Percentiles rank a stretch among this genome's conserved stretches.
Conservation (phyloP, 1,139 yeast species). For the Saccharomyces hybrid region DNA sequence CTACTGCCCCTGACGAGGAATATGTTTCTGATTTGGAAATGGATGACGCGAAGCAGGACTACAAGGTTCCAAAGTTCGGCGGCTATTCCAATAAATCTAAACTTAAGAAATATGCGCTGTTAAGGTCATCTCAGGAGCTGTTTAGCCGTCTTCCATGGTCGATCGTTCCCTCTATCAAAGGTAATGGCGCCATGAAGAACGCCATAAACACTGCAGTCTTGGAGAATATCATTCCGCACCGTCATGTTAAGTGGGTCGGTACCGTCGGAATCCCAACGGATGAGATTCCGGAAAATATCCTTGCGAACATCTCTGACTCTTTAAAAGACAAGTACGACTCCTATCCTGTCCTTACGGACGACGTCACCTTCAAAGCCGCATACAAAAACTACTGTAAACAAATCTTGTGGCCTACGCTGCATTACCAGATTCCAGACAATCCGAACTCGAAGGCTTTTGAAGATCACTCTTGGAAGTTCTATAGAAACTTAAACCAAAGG, state of each 20-base stretch:
- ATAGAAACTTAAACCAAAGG: slow-evolving; percentile 63
- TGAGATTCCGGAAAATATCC: slow-evolving; percentile 53
- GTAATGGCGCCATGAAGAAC: slow-evolving; percentile 83
- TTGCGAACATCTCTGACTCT: slow-evolving; percentile 40
- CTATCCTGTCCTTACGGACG: slow-evolving; percentile 65
- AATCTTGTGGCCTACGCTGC: slow-evolving; percentile 93
- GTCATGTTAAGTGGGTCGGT: slow-evolving; percentile 70
- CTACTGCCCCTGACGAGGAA: slow-evolving; percentile 1
- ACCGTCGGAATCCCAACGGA: slow-evolving; percentile 89
- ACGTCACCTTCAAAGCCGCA: slow-evolving; percentile 78
- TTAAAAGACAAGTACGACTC: slow-evolving; percentile 47
- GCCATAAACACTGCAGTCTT: slow-evolving; percentile 62
- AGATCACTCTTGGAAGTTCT: slow-evolving; percentile 89
- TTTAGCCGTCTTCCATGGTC: slow-evolving; percentile 74
- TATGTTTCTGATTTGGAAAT: slow-evolving; percentile 12
- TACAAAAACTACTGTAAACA: slow-evolving; percentile 87
- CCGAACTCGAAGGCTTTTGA: slow-evolving; percentile 92
- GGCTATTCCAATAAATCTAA: slow-evolving; percentile 52
- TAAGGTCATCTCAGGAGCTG: slow-evolving; percentile 43
- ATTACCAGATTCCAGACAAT: slow-evolving; percentile 92
- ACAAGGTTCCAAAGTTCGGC: slow-evolving; percentile 60
- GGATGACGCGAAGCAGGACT: slow-evolving; percentile 13
- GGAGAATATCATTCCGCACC: slow-evolving; percentile 39
- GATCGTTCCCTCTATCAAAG: slow-evolving; percentile 60
- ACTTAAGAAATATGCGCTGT: slow-evolving; percentile 33